Evolutionary conservation across 225 moss, liverwort and hornwort genomes (phyloP).

Genomic region (Neckera pumila): DNA sequence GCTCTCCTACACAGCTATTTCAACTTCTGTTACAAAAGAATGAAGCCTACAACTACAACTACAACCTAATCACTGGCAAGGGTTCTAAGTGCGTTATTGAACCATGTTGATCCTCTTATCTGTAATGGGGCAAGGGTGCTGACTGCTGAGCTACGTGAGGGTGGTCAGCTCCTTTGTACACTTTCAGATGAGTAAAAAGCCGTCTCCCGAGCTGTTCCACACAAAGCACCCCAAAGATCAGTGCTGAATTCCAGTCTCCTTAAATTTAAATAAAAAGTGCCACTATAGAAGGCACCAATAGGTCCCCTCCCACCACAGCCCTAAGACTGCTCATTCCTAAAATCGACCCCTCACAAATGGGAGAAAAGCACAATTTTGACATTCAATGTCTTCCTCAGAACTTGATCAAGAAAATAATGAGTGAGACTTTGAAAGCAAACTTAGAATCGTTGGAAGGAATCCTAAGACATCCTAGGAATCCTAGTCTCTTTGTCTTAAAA

Average conservation of each 20-base stretch:
- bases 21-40: neutral
- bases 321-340: too few species aligned
- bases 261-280: neutral
- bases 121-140: constrained; percentile 39
- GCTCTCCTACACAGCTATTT: neutral
- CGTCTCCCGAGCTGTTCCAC: constrained; percentile 58
- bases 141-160: constrained; percentile 17
- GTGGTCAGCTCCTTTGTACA: constrained; percentile 52
- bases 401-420: neutral
- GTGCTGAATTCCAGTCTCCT: neutral
- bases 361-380: neutral
- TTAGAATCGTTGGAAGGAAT: neutral
- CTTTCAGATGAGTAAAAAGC: constrained; percentile 62
- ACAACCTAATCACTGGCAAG: neutral
- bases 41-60: neutral
- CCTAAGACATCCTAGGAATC: neutral
- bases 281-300: neutral
- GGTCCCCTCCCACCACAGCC: neutral
- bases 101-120: constrained; percentile 50
- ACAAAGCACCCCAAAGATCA: neutral
- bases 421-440: neutral
- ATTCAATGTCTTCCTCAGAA: neutral
- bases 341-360: neutral
- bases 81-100: neutral
- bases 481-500: neutral